These are phyloP conservation scores for Graphiopsis chlorocephala DNA, from an alignment of 2,329 filamentous ascomycete species.

Conservation along the genomic window DNA sequence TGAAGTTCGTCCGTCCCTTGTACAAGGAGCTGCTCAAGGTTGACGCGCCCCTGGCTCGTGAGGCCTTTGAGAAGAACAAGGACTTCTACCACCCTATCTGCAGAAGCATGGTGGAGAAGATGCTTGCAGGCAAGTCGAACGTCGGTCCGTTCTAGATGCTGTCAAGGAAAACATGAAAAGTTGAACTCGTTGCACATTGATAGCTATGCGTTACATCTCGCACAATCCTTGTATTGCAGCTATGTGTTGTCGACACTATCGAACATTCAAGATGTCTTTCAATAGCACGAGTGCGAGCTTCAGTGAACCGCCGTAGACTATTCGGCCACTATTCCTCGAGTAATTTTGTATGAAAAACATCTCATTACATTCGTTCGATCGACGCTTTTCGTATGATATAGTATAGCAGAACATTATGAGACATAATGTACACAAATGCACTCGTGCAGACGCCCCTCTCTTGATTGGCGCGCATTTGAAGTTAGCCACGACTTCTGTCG, in stretches of 20 bases:
- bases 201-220: background rate
- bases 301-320: background rate
- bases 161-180: background rate
- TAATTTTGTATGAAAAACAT: background rate
- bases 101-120: conserved; percentile 76
- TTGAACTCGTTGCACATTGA: background rate
- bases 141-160: background rate
- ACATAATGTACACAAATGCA: background rate
- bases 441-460: background rate
- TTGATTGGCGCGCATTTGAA: conserved; percentile 8
- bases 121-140: conserved; percentile 25
- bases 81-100: conserved; percentile 97
- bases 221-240: background rate
- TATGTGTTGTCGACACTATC: background rate
- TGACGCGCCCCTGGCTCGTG: conserved; percentile 69
- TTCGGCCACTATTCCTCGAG: background rate
- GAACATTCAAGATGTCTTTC: background rate
- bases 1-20: conserved; percentile 94
- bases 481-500: background rate
- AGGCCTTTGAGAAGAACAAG: conserved; percentile 82
- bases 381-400: background rate
- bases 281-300: background rate
- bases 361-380: background rate
- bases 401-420: background rate
- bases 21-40: conserved; percentile 73